Base-by-base conservation (phyloP, 1,139 yeast genomes). In the Sporopachydermia cereana region DNA sequence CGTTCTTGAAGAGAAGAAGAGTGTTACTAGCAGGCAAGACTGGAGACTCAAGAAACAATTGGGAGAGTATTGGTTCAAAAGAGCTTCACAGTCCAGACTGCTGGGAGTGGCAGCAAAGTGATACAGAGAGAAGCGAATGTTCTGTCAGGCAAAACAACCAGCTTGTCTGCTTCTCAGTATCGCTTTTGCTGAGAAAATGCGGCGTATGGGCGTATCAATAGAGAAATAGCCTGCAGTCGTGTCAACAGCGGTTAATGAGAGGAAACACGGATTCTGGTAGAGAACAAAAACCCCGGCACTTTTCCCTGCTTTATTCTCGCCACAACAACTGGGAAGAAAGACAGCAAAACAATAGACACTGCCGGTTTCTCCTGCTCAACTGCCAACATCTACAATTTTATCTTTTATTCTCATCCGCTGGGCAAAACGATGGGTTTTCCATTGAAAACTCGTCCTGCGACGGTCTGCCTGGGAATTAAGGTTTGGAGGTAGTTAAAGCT, bases 401-500 rank as follows among this genome's bases (percentile, higher is more conserved):
- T 25, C 14, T 25, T 7, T 14, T 25, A 7, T 7, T 7, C 29
- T 25, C 14, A 7, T 25, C 29, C 7, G 14, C 29, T 14, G 14
- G 29, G 14, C 14, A 25, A 25, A 25, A 25, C 29, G 29, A 25
- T 25, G 29, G 29, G 29, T 25, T 25, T 14, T 25, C n/a, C 29
- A 25, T 25, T 34, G 22, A 34, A 7, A 34, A 12, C 17, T 34
- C 18, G 17, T n/a, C 17, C 17, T 34, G 9, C 5, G 9, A 16
- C 22, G 12, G n/a, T 5, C 17, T 34, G 9, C 22, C 22, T 16
- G 9, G 5, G 9, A 34, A 34, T 16, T 34, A 7, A 7, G 39
- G 7, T 34, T 5, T 20, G 39, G 12, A 34, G 39, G 22, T 34
- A 34, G 39, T 34, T 20, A n/a, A 34, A 34, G 39, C 17, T 34